phyloP scores from a whole-genome alignment of 2,329 filamentous ascomycete genomes.

The Fusarium sp. region DNA sequence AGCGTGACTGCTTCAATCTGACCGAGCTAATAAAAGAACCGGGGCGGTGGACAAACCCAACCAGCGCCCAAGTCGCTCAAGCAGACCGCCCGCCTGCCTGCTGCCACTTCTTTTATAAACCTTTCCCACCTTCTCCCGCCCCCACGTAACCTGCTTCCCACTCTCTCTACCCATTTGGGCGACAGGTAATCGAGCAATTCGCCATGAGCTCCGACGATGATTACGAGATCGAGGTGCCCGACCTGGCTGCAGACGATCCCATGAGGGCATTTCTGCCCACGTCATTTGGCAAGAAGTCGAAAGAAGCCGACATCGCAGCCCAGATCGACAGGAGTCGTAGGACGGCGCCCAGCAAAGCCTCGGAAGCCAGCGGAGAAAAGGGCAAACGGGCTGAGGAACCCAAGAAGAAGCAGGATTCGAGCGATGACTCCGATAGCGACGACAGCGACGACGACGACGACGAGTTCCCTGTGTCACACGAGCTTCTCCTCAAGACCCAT shows the following conservation, averaged over 20 bases:
- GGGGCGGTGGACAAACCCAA: constrained; percentile 46
- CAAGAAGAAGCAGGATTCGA: constrained; percentile 59
- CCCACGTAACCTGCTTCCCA: constrained; percentile 38
- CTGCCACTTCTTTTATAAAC: constrained; percentile 39
- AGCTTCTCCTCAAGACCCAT: constrained; percentile 92
- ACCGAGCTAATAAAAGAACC: constrained; percentile 47
- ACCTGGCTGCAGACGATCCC: constrained; percentile 73
- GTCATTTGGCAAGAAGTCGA: constrained; percentile 86
- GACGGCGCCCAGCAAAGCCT: constrained; percentile 49
- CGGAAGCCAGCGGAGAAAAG: constrained; percentile 27
- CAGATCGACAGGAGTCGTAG: constrained; percentile 86
- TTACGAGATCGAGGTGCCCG: constrained; percentile 66
- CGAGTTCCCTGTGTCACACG: constrained; percentile 92
- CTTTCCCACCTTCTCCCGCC: constrained; percentile 32
- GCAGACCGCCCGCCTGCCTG: constrained; percentile 30
- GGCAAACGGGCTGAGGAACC: constrained; percentile 34
- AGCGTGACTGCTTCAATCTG: constrained; percentile 26
- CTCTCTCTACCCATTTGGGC: constrained; percentile 28
- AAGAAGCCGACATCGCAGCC: constrained; percentile 78
- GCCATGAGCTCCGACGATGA: constrained; percentile 73
- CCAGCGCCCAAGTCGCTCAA: constrained; percentile 36
- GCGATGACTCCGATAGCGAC: constrained; percentile 60
- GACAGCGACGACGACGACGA: constrained; percentile 78
- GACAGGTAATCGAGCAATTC: constrained; percentile 24
- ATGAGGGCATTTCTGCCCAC: constrained; percentile 83